Percentiles rank a stretch among this genome's conserved stretches.
Conservation (phyloP, 1,284 basidiomycete genomes). For the Ustilago crameri region DNA sequence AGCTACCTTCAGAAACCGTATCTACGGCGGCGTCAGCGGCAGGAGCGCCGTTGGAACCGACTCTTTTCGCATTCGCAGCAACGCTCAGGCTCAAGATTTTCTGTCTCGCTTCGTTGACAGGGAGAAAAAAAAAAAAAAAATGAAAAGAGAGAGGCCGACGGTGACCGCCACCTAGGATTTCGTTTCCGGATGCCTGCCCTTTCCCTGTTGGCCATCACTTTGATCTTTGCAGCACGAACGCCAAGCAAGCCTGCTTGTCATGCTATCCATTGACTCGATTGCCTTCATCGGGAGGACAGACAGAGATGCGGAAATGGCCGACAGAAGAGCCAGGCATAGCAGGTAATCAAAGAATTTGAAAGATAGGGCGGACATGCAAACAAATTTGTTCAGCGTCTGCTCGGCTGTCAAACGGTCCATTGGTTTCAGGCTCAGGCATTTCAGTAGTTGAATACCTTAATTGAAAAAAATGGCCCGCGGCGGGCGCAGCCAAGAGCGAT, state of each 20-base stretch:
- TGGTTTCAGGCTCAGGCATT: not conserved
- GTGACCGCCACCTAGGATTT: conserved; percentile 1
- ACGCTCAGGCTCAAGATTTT: conserved; percentile 3
- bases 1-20: not conserved
- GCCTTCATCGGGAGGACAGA: too few species aligned
- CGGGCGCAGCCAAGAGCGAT: too few species aligned
- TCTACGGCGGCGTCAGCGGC: not conserved
- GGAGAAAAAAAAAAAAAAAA: conserved; percentile 1
- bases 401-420: not conserved
- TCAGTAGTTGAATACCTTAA: too few species aligned
- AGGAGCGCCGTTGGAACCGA: conserved; percentile 6
- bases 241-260: too few species aligned
- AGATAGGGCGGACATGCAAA: conserved; percentile 4
- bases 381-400: not conserved
- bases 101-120: conserved; percentile 9
- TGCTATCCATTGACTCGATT: too few species aligned
- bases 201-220: too few species aligned
- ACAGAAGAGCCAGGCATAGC: too few species aligned
- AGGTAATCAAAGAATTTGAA: not conserved
- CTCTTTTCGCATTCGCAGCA: not conserved
- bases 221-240: too few species aligned
- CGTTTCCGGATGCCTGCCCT: not conserved
- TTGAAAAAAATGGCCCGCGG: too few species aligned
- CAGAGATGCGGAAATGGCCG: too few species aligned
- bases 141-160: conserved; percentile 8